Evolutionary conservation across 305 asterid genomes (phyloP).

Genomic region (Andrographis paniculata): DNA sequence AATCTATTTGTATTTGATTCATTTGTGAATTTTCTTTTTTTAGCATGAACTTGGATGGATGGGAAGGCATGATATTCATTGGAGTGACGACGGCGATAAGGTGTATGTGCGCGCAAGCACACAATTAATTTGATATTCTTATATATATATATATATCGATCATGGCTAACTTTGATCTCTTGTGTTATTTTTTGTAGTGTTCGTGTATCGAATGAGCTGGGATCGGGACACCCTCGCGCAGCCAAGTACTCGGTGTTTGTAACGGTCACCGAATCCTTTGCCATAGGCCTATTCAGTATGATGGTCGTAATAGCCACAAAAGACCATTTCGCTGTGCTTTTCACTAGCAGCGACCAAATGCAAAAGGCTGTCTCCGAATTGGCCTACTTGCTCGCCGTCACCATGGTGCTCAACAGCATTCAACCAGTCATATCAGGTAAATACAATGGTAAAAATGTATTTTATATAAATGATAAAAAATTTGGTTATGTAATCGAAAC

Average conservation of each 20-base stretch:
- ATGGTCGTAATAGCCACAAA: conserved; percentile 43
- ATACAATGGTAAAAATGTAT: too few species aligned
- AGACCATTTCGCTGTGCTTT: conserved; percentile 58
- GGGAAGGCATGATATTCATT: conserved; percentile 98
- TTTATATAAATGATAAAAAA: too few species aligned
- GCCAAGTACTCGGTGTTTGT: conserved; percentile 75
- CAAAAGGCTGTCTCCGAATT: conserved; percentile 73
- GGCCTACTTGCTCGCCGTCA: conserved; percentile 74
- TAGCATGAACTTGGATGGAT: conserved; percentile 95
- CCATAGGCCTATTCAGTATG: conserved; percentile 69
- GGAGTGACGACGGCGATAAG: conserved; percentile 91
- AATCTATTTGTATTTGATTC: too few species aligned
- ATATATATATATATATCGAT: too few species aligned
- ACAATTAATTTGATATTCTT: too few species aligned
- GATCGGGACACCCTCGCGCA: conserved; percentile 80
- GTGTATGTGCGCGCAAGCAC: too few species aligned
- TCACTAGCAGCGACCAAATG: conserved; percentile 61
- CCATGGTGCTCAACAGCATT: conserved; percentile 78
- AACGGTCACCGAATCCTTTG: conserved; percentile 51
- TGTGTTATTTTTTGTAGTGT: conserved; percentile 31
- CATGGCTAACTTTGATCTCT: too few species aligned
- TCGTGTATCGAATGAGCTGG: conserved; percentile 87
- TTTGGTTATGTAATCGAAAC: too few species aligned
- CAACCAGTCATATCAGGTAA: conserved; percentile 95
- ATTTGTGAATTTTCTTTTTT: conserved; percentile 13